Conservation (phyloP, 345 rosid species). For the Eutrema japonicum region DNA sequence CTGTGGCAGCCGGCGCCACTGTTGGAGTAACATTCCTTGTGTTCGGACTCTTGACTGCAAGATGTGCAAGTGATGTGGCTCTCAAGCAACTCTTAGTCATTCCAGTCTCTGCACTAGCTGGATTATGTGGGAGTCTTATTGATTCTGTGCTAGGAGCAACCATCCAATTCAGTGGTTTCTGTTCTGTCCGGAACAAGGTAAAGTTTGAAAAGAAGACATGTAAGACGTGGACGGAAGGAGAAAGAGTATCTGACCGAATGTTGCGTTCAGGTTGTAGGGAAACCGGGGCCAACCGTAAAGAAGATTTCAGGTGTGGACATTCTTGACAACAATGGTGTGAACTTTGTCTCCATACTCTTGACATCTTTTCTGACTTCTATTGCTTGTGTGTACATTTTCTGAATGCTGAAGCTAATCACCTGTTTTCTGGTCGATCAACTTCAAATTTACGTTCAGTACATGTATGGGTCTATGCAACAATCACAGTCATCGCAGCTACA, state of each 20-base stretch:
- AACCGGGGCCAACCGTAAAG: slow-evolving; percentile 91
- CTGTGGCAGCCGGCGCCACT: slow-evolving; percentile 74
- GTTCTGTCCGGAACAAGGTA: slow-evolving; percentile 90
- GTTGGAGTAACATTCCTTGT: slow-evolving; percentile 76
- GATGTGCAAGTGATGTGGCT: slow-evolving; percentile 55
- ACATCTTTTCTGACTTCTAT: slow-evolving; percentile 72
- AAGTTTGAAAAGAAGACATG: slow-evolving; percentile 29
- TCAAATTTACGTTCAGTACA: too few species aligned
- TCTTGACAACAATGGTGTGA: slow-evolving; percentile 93
- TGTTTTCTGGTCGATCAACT: not conserved
- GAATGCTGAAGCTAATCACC: slow-evolving; percentile 36
- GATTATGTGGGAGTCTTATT: slow-evolving; percentile 78
- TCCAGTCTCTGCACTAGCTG: slow-evolving; percentile 78
- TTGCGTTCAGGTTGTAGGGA: slow-evolving; percentile 74
- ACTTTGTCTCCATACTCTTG: slow-evolving; percentile 70
- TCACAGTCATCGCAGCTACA: not conserved
- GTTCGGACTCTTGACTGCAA: slow-evolving; percentile 66
- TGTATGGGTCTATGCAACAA: not conserved
- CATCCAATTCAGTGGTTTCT: slow-evolving; percentile 92
- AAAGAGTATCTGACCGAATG: not conserved
- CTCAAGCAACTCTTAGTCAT: slow-evolving; percentile 76
- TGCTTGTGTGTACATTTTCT: slow-evolving; percentile 66
- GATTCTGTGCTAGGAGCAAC: slow-evolving; percentile 96
- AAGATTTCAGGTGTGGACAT: slow-evolving; percentile 78
- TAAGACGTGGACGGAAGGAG: not conserved